phyloP scores from a whole-genome alignment of 768 basidiomycete species.

The Roridomyces roridus region DNA sequence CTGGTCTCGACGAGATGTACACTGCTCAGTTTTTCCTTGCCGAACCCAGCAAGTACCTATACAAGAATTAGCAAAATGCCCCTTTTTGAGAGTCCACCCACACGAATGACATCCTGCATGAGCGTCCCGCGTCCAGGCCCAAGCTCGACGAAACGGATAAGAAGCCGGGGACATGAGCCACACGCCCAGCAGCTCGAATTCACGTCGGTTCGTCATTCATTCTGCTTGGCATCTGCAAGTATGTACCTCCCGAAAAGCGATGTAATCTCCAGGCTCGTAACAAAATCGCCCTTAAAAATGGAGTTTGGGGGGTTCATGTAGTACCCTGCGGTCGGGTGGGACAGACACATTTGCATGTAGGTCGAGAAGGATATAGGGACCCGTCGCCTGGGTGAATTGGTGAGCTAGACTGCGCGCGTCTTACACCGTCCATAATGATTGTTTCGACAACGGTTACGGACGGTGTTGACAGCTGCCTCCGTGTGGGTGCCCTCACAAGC shows the following conservation, averaged over 20 bases:
- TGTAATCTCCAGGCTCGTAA: constrained; percentile 95
- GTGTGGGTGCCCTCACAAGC: neutral
- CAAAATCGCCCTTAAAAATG: constrained; percentile 93
- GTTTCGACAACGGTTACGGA: constrained; percentile 13
- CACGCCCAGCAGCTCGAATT: constrained; percentile 75
- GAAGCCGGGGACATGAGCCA: constrained; percentile 72
- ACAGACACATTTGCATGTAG: constrained; percentile 92
- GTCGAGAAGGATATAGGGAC: constrained; percentile 86
- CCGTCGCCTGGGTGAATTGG: constrained; percentile 69
- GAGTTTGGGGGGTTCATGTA: constrained; percentile 78
- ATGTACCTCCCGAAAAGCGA: constrained; percentile 96
- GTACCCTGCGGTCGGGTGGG: constrained; percentile 91
- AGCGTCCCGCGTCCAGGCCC: constrained; percentile 95
- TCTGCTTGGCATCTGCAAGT: neutral
- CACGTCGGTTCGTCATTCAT: constrained; percentile 44
- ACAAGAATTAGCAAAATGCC: neutral
- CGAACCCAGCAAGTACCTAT: constrained; percentile 61
- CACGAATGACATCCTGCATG: constrained; percentile 87
- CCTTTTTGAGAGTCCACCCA: constrained; percentile 42
- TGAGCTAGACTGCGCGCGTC: constrained; percentile 11
- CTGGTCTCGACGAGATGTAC: constrained; percentile 89
- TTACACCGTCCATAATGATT: constrained; percentile 25
- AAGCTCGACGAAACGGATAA: constrained; percentile 83
- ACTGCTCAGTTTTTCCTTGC: constrained; percentile 43
- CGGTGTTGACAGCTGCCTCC: neutral